Conservation (phyloP, 306 rosid genomes). For the Psophocarpus tetragonolobus region DNA sequence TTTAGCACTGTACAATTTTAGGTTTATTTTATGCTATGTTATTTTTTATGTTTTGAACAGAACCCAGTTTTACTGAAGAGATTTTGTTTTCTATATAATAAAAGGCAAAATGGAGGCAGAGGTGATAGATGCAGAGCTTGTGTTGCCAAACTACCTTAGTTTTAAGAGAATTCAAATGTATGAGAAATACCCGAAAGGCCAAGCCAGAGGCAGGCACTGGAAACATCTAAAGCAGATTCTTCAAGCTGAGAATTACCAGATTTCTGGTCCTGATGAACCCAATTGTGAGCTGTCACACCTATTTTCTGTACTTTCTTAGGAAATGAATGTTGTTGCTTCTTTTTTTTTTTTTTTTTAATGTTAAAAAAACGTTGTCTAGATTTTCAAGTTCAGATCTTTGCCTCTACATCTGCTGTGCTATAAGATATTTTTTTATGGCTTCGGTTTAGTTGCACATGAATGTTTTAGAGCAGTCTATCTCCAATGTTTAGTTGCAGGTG, state of each 20-base stretch:
- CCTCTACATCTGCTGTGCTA: neutral
- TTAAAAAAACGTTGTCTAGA: neutral
- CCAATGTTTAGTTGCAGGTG: neutral
- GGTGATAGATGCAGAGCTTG: slow-evolving; percentile 75
- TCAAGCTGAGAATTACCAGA: slow-evolving; percentile 84
- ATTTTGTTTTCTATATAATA: neutral
- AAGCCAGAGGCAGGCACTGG: slow-evolving; percentile 90
- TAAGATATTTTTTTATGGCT: neutral
- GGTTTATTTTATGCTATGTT: neutral
- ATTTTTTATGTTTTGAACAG: neutral
- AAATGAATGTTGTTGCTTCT: neutral
- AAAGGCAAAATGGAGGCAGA: slow-evolving; percentile 68
- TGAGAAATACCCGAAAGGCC: slow-evolving; percentile 94
- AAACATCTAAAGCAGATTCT: slow-evolving; percentile 96
- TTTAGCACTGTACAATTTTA: neutral
- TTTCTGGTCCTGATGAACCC: slow-evolving; percentile 75
- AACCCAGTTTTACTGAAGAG: neutral
- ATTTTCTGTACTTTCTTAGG: neutral
- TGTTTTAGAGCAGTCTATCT: neutral
- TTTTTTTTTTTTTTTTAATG: too few species aligned
- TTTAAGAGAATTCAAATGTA: slow-evolving; percentile 82
- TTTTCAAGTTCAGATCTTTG: neutral
- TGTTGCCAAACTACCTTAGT: slow-evolving; percentile 76
- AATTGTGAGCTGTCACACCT: slow-evolving; percentile 51
- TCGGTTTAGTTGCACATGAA: neutral